phyloP scores from a whole-genome alignment of 1,284 basidiomycete species.

The Austropuccinia psidii region DNA sequence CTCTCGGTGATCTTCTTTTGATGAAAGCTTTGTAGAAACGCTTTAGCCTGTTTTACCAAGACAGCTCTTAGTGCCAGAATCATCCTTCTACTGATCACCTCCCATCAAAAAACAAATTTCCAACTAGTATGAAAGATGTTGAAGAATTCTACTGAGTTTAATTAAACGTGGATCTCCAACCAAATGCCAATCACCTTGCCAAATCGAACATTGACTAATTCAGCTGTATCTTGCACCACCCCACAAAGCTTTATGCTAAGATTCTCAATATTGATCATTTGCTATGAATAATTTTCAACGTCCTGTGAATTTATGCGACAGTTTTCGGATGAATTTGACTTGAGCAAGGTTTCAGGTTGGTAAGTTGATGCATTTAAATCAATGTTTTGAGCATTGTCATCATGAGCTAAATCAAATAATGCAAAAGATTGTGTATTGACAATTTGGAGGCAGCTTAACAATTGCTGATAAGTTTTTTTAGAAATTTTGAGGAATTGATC shows the following conservation, averaged over 20 bases:
- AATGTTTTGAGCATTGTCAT: background rate
- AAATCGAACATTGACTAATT: conserved; percentile 70
- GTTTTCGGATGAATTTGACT: too few relatives aligned
- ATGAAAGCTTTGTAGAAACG: conserved; percentile 79
- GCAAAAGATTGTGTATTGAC: conserved; percentile 61
- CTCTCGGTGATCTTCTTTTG: conserved; percentile 69
- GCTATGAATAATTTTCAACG: too few relatives aligned
- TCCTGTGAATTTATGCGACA: too few relatives aligned
- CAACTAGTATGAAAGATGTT: conserved; percentile 75
- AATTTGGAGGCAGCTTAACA: conserved; percentile 64
- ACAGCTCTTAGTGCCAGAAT: conserved; percentile 80
- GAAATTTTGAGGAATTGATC: conserved; percentile 61
- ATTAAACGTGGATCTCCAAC: conserved; percentile 64
- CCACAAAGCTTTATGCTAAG: conserved; percentile 61
- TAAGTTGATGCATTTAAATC: conserved; percentile 17
- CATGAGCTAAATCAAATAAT: conserved; percentile 14
- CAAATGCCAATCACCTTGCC: conserved; percentile 70
- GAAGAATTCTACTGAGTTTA: conserved; percentile 68
- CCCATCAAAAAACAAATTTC: conserved; percentile 78
- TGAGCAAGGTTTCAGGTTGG: background rate
- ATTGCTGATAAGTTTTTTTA: conserved; percentile 58
- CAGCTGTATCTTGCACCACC: conserved; percentile 67
- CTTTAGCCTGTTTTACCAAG: conserved; percentile 71
- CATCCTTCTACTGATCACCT: conserved; percentile 77
- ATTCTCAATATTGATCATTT: conserved; percentile 43